A percentile compares a stretch with the other conserved stretches of the same genome.
Evolutionary conservation across 2,329 filamentous ascomycete species (phyloP).

Genomic region (Beauveria bassiana): DNA sequence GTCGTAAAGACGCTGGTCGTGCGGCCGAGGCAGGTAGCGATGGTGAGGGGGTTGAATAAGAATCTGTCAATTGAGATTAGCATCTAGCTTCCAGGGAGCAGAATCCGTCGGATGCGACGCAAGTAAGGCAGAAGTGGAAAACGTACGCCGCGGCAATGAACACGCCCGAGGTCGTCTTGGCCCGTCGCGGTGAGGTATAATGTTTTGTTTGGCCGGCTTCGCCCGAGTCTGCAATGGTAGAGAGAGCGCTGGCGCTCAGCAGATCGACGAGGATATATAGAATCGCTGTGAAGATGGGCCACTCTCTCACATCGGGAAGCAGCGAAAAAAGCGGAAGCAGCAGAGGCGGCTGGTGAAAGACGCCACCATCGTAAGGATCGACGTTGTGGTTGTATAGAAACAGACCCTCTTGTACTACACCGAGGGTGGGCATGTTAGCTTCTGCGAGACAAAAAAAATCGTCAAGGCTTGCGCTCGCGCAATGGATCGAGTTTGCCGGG

Average conservation of each 20-base stretch:
- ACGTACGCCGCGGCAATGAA: conserved; percentile 72
- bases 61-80: conserved; percentile 46
- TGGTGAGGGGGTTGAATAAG: conserved; percentile 89
- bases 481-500: not conserved
- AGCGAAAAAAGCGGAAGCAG: conserved; percentile 87
- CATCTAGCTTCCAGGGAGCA: not conserved
- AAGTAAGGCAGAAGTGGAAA: not conserved
- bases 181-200: conserved; percentile 71
- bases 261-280: conserved; percentile 79
- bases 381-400: conserved; percentile 96
- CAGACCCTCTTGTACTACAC: conserved; percentile 82
- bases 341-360: conserved; percentile 73
- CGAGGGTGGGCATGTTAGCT: conserved; percentile 7
- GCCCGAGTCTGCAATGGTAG: conserved; percentile 71
- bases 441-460: not conserved
- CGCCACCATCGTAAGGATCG: conserved; percentile 92
- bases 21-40: conserved; percentile 82
- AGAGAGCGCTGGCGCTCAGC: conserved; percentile 71
- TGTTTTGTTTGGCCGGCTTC: conserved; percentile 66
- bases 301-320: conserved; percentile 60
- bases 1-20: conserved; percentile 86
- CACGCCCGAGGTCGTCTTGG: conserved; percentile 65
- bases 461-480: not conserved
- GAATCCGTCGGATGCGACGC: not conserved
- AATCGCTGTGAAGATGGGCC: conserved; percentile 67